Evolutionary conservation across 805 yeast genomes (phyloP).

Genomic region (Saccharomycopsis lassenensis): DNA sequence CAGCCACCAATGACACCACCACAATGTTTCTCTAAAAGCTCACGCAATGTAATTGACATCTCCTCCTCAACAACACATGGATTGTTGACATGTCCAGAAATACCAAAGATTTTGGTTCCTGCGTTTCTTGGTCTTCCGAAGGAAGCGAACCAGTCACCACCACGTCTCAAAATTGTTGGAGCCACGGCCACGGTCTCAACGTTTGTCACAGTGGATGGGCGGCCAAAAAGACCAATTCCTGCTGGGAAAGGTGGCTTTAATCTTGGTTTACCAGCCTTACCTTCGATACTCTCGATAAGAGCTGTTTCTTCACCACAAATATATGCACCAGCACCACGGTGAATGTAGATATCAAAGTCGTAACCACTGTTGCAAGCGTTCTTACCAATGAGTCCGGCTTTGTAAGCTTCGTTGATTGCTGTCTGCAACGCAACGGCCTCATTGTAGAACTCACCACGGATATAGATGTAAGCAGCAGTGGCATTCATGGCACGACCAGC

Average conservation of each 20-base stretch:
- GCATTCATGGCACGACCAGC: constrained; percentile 93
- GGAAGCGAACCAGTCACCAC: constrained; percentile 76
- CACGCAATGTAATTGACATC: constrained; percentile 81
- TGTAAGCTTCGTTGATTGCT: constrained; percentile 83
- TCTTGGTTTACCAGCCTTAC: constrained; percentile 90
- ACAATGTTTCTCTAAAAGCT: constrained; percentile 77
- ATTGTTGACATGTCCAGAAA: constrained; percentile 84
- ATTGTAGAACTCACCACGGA: constrained; percentile 82
- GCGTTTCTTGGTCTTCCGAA: constrained; percentile 79
- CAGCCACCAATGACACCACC: constrained; percentile 89
- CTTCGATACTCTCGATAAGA: constrained; percentile 78
- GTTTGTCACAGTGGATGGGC: constrained; percentile 85
- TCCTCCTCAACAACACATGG: constrained; percentile 93
- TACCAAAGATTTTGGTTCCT: constrained; percentile 77
- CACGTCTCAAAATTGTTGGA: constrained; percentile 81
- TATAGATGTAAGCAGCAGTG: constrained; percentile 83
- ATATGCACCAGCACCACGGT: constrained; percentile 91
- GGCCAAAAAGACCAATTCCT: constrained; percentile 83
- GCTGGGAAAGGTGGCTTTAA: constrained; percentile 94
- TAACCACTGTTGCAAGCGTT: constrained; percentile 84
- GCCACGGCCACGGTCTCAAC: constrained; percentile 89
- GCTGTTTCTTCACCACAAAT: constrained; percentile 92
- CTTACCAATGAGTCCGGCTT: constrained; percentile 69
- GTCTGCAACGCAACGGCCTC: constrained; percentile 65
- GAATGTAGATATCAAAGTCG: constrained; percentile 72